Percentiles rank a stretch among this genome's conserved stretches.
These are phyloP conservation scores for Phytophthora idaei DNA, from an alignment of 352 stramenopile species.

Conservation along the genomic window DNA sequence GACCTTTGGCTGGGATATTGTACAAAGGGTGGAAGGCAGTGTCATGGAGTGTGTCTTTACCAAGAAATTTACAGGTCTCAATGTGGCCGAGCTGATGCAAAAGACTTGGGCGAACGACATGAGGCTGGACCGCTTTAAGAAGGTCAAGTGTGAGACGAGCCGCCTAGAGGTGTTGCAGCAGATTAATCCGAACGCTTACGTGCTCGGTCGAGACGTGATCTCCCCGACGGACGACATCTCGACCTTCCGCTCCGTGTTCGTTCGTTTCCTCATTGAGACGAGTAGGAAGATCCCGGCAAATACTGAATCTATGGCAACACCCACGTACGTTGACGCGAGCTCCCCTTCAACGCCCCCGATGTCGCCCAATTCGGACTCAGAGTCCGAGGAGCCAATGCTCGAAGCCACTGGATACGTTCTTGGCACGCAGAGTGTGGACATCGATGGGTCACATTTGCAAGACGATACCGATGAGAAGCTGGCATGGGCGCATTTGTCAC, in stretches of 20 bases:
- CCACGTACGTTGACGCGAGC: conserved; percentile 29
- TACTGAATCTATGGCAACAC: conserved; percentile 15
- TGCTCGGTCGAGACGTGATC: conserved; percentile 51
- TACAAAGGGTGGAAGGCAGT: conserved; percentile 36
- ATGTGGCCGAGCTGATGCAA: conserved; percentile 40
- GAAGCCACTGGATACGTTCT: conserved; percentile 48
- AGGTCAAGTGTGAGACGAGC: conserved; percentile 53
- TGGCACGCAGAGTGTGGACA: conserved; percentile 51
- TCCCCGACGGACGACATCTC: conserved; percentile 35
- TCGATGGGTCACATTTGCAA: conserved; percentile 26
- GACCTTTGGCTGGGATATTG: conserved; percentile 49
- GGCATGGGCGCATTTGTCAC: conserved; percentile 49
- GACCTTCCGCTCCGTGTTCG: conserved; percentile 49
- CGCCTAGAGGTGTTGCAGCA: conserved; percentile 50
- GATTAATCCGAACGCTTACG: conserved; percentile 43
- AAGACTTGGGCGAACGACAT: conserved; percentile 52
- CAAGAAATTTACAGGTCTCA: conserved; percentile 44
- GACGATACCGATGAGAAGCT: conserved; percentile 28
- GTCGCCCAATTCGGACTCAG: conserved; percentile 22
- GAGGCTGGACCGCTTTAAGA: conserved; percentile 44
- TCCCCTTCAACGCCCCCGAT: conserved; percentile 19
- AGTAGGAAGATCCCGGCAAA: conserved; percentile 21
- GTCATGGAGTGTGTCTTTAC: conserved; percentile 54
- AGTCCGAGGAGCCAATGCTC: conserved; percentile 22
- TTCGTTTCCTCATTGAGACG: conserved; percentile 48